Evolutionary conservation across 2,329 filamentous ascomycete genomes (phyloP).

Genomic region (Xylaria sp.): DNA sequence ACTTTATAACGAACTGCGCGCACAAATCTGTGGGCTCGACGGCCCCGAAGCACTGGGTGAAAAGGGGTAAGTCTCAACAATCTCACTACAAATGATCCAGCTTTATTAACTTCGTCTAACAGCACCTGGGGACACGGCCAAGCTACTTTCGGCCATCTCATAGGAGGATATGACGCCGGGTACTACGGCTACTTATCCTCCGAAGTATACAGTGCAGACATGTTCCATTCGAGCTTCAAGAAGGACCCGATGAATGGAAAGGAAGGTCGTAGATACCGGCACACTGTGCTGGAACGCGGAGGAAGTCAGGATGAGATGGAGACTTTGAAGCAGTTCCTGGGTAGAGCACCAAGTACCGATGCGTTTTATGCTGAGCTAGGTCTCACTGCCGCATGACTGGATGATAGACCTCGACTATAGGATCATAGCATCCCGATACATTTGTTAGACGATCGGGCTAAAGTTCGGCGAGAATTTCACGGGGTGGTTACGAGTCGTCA

Average conservation of each 20-base stretch:
- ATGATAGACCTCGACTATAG: slow-evolving; percentile 17
- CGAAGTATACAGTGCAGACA: slow-evolving; percentile 82
- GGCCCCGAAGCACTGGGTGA: slow-evolving; percentile 72
- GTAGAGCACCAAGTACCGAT: slow-evolving; percentile 75
- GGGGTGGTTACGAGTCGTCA: background rate
- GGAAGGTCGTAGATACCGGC: slow-evolving; percentile 76
- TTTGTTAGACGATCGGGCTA: background rate
- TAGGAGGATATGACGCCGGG: slow-evolving; percentile 83
- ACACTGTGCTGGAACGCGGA: slow-evolving; percentile 78
- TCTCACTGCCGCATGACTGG: slow-evolving; percentile 36
- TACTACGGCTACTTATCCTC: slow-evolving; percentile 80
- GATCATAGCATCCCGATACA: slow-evolving; percentile 3
- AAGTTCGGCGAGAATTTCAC: background rate
- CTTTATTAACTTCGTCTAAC: slow-evolving; percentile 37
- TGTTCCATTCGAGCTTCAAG: slow-evolving; percentile 84
- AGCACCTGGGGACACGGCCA: slow-evolving; percentile 78
- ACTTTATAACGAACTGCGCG: slow-evolving; percentile 74
- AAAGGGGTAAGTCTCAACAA: slow-evolving; percentile 51
- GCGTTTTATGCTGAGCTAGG: slow-evolving; percentile 83
- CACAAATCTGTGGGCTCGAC: slow-evolving; percentile 73
- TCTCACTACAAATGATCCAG: background rate
- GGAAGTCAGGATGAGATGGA: slow-evolving; percentile 83
- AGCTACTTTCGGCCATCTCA: slow-evolving; percentile 81
- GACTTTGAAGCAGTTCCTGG: slow-evolving; percentile 78
- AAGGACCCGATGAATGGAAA: slow-evolving; percentile 76